A percentile compares a stretch with the other conserved stretches of the same genome.
Evolutionary conservation across 768 basidiomycete species (phyloP).

Genomic region (Sporobolomyces pararoseus): DNA sequence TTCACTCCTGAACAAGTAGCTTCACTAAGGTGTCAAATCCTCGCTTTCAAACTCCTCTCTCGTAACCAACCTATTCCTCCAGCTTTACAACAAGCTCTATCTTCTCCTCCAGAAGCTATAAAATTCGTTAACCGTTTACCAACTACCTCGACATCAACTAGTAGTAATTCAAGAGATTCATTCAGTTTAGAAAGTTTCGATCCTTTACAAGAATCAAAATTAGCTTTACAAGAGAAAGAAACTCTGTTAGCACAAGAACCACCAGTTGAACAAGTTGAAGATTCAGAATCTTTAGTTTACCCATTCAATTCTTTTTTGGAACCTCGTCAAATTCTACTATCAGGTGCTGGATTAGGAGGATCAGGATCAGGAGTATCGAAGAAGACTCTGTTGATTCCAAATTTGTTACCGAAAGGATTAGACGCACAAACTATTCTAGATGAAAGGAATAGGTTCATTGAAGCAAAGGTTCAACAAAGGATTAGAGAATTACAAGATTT

Average conservation of each 20-base stretch:
- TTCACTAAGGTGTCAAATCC: constrained; percentile 43
- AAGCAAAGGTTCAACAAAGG: constrained; percentile 81
- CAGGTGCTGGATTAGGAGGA: too few relatives aligned
- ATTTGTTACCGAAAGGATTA: constrained; percentile 82
- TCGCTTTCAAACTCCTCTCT: constrained; percentile 45
- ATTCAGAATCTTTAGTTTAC: constrained; percentile 26
- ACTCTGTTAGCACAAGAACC: constrained; percentile 11
- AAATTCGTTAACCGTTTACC: constrained; percentile 11
- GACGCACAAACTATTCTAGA: constrained; percentile 87
- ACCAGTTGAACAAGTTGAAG: constrained; percentile 32
- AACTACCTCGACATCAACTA: not conserved
- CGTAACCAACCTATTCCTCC: constrained; percentile 45
- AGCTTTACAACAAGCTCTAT: constrained; percentile 36
- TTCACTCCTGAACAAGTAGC: constrained; percentile 71
- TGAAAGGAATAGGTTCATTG: constrained; percentile 86
- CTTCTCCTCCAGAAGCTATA: constrained; percentile 28
- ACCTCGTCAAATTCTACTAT: constrained; percentile 58
- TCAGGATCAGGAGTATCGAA: too few relatives aligned
- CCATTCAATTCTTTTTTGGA: constrained; percentile 36
- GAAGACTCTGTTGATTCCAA: constrained; percentile 66
- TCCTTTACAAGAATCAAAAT: not conserved
- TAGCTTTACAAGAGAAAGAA: constrained; percentile 11
- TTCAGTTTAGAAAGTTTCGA: not conserved
- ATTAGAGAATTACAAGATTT: constrained; percentile 72
- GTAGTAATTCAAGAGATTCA: not conserved